phyloP scores from a whole-genome alignment of 495 filamentous ascomycete species.

The Xylaria intraflava region DNA sequence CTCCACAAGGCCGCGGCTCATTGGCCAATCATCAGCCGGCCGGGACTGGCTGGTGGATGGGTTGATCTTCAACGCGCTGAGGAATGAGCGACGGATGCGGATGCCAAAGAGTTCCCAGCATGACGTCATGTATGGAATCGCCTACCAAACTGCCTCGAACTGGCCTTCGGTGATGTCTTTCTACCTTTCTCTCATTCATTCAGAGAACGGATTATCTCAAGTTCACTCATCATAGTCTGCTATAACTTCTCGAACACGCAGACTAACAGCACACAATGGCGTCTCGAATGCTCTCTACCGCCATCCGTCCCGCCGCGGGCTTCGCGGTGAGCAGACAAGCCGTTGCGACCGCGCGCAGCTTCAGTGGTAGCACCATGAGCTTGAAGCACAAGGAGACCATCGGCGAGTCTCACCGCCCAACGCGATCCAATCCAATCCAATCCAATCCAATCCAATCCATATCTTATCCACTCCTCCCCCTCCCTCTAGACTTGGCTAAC shows the following conservation, averaged over 20 bases:
- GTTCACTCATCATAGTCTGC: background rate
- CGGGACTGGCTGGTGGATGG: background rate
- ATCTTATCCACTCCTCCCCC: background rate
- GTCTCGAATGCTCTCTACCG: slow-evolving; percentile 6
- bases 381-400: slow-evolving; percentile 25
- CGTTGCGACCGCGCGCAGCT: slow-evolving; percentile 5
- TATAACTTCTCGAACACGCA: background rate
- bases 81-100: background rate
- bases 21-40: slow-evolving; percentile 3
- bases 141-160: background rate
- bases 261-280: slow-evolving; percentile 4
- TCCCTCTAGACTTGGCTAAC: slow-evolving; percentile 3
- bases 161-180: background rate
- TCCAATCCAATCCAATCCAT: too few species aligned
- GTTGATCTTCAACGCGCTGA: too few species aligned
- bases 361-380: slow-evolving; percentile 19
- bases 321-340: slow-evolving; percentile 3
- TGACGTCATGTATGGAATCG: slow-evolving; percentile 3
- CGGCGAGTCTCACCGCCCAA: too few species aligned
- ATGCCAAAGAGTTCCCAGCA: slow-evolving; percentile 1
- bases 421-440: too few species aligned
- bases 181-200: background rate
- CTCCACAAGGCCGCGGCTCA: background rate
- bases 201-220: background rate
- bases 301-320: slow-evolving; percentile 4